phyloP scores from a whole-genome alignment of 176 grass and related monocot genomes.

The Musa schizocarpa region DNA sequence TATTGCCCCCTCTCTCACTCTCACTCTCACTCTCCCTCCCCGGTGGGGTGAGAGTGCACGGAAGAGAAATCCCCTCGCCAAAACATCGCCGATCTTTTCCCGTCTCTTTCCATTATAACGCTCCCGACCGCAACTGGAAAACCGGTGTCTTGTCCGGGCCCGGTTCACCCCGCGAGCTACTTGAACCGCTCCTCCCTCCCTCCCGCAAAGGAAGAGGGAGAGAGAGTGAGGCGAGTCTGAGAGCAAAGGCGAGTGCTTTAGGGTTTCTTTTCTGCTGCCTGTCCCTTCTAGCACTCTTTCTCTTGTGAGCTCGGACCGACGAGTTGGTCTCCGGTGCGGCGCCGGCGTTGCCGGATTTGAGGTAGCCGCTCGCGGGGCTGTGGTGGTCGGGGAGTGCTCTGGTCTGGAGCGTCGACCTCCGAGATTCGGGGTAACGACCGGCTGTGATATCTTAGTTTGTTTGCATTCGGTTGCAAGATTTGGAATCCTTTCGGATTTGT shows the following conservation, averaged over 20 bases:
- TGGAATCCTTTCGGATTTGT: background rate
- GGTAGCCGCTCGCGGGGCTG: background rate
- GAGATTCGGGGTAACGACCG: background rate
- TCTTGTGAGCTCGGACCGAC: background rate
- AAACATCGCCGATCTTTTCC: background rate
- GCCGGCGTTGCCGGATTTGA: background rate
- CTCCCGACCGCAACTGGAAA: background rate
- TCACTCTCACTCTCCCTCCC: background rate
- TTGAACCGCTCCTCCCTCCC: background rate
- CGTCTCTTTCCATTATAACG: background rate
- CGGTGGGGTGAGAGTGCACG: background rate
- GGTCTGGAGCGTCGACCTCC: background rate
- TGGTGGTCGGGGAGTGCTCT: background rate
- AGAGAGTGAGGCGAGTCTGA: background rate
- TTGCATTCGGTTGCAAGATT: background rate
- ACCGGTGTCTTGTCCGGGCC: background rate
- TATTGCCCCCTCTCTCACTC: background rate
- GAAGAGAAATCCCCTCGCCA: background rate
- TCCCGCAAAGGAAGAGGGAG: background rate
- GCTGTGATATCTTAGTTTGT: background rate
- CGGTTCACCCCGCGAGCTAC: background rate
- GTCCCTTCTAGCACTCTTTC: background rate
- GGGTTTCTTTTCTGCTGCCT: background rate
- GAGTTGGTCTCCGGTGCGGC: too few relatives aligned
- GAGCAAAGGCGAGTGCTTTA: background rate